Conservation (phyloP, 116 monocot species). For the Posidonia oceanica region DNA sequence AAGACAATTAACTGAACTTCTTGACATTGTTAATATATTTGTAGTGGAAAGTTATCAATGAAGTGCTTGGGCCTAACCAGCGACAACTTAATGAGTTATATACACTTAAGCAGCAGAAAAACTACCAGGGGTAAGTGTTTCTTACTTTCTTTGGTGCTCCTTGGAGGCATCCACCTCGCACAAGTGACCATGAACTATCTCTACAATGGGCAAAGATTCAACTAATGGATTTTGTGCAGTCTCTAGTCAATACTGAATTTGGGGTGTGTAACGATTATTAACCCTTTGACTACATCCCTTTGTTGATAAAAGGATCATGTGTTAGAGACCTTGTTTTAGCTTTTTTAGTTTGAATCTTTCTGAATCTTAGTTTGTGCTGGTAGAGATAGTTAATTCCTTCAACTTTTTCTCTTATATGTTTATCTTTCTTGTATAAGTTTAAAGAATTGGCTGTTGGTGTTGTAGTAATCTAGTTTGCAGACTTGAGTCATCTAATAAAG, state of each 20-base stretch:
- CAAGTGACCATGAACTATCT: constrained; percentile 31
- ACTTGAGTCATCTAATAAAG: too few species aligned
- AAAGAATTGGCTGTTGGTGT: too few species aligned
- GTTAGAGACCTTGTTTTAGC: too few species aligned
- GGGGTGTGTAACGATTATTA: constrained; percentile 36
- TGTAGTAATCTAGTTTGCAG: too few species aligned
- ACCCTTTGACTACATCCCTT: background rate
- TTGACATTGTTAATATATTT: constrained; percentile 6
- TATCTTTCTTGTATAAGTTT: too few species aligned
- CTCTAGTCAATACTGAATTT: constrained; percentile 75
- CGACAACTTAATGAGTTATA: constrained; percentile 84
- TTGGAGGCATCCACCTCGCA: constrained; percentile 83
- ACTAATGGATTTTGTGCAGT: constrained; percentile 90
- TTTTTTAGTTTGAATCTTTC: too few species aligned
- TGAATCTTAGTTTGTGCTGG: too few species aligned
- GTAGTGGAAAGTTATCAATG: constrained; percentile 88
- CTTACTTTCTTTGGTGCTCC: constrained; percentile 49
- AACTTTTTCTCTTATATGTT: too few species aligned
- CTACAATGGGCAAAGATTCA: constrained; percentile 85
- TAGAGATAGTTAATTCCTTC: too few species aligned
- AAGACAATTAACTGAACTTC: background rate
- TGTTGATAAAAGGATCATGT: background rate
- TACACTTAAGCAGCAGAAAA: constrained; percentile 42
- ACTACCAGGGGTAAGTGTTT: constrained; percentile 42
- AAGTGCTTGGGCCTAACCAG: constrained; percentile 84